Evolutionary conservation across 225 moss, liverwort and hornwort genomes (phyloP).

Genomic region (Anthoceros angustus): DNA sequence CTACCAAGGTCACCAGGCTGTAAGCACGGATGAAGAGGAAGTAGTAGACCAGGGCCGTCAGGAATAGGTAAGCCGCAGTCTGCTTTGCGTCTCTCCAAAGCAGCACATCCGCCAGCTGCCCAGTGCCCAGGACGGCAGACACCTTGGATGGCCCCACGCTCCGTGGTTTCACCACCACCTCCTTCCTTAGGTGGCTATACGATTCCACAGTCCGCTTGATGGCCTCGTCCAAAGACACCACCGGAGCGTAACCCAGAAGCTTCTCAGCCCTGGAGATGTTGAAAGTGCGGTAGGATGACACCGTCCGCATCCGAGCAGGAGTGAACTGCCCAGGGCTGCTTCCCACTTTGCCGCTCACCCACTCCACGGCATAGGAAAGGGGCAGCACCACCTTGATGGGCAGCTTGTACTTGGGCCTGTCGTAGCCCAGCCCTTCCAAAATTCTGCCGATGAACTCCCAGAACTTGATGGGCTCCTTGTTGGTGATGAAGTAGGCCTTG

Average conservation of each 20-base stretch:
- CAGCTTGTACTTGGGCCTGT: constrained; percentile 10
- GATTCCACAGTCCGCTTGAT: constrained; percentile 57
- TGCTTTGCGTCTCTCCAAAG: constrained; percentile 48
- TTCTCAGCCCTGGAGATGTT: constrained; percentile 46
- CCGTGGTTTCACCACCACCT: constrained; percentile 13
- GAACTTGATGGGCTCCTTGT: constrained; percentile 52
- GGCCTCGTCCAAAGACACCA: constrained; percentile 54
- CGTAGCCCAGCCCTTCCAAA: constrained; percentile 68
- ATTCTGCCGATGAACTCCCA: constrained; percentile 70
- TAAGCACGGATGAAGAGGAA: constrained; percentile 42
- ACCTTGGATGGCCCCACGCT: constrained; percentile 29
- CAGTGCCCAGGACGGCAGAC: constrained; percentile 37
- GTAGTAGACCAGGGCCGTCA: constrained; percentile 25
- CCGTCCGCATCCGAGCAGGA: constrained; percentile 57
- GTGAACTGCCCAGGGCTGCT: constrained; percentile 57
- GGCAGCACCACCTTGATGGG: constrained; percentile 11
- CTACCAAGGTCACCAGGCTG: constrained; percentile 36
- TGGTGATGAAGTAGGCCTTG: constrained; percentile 78
- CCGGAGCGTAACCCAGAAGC: constrained; percentile 59
- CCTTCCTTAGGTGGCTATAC: constrained; percentile 46
- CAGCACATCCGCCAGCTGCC: constrained; percentile 44
- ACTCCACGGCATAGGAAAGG: constrained; percentile 48
- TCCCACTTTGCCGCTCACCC: constrained; percentile 32
- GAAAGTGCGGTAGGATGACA: constrained; percentile 60
- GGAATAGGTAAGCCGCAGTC: constrained; percentile 30